These are phyloP conservation scores for Xylaria polymorpha DNA, from an alignment of 2,329 filamentous ascomycete species.

Conservation along the genomic window DNA sequence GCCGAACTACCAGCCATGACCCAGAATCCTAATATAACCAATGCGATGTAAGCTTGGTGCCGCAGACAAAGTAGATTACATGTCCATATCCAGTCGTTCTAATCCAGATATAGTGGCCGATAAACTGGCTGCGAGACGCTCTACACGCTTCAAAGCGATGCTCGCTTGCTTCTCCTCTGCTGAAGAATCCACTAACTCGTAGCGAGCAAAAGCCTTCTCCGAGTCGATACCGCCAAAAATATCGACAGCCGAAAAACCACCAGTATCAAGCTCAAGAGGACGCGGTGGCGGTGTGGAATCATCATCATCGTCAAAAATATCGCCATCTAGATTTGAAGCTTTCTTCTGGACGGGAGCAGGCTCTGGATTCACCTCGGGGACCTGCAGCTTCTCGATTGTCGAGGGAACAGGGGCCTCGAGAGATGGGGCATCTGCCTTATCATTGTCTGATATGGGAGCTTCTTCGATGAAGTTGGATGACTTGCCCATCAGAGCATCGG, in stretches of 20 bases:
- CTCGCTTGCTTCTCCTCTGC: slow-evolving; percentile 60
- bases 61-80: slow-evolving; percentile 39
- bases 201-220: slow-evolving; percentile 72
- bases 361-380: slow-evolving; percentile 47
- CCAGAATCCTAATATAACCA: slow-evolving; percentile 4
- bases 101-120: slow-evolving; percentile 53
- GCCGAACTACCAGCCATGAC: slow-evolving; percentile 18
- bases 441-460: slow-evolving; percentile 58
- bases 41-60: background rate
- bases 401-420: slow-evolving; percentile 59
- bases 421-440: slow-evolving; percentile 68
- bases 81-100: slow-evolving; percentile 51
- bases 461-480: slow-evolving; percentile 64
- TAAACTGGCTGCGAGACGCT: slow-evolving; percentile 59
- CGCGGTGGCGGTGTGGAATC: slow-evolving; percentile 45
- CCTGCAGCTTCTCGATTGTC: slow-evolving; percentile 49
- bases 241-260: slow-evolving; percentile 54
- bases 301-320: slow-evolving; percentile 68
- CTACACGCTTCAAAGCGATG: slow-evolving; percentile 62
- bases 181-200: slow-evolving; percentile 71
- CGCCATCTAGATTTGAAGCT: slow-evolving; percentile 58
- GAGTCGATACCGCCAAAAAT: slow-evolving; percentile 67
- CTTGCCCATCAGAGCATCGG: slow-evolving; percentile 77
- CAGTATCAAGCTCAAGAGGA: slow-evolving; percentile 57
- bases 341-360: slow-evolving; percentile 43